Percentiles rank a stretch among this genome's conserved stretches.
Evolutionary conservation across 768 basidiomycete species (phyloP).

Genomic region (Mycena leptocephala): DNA sequence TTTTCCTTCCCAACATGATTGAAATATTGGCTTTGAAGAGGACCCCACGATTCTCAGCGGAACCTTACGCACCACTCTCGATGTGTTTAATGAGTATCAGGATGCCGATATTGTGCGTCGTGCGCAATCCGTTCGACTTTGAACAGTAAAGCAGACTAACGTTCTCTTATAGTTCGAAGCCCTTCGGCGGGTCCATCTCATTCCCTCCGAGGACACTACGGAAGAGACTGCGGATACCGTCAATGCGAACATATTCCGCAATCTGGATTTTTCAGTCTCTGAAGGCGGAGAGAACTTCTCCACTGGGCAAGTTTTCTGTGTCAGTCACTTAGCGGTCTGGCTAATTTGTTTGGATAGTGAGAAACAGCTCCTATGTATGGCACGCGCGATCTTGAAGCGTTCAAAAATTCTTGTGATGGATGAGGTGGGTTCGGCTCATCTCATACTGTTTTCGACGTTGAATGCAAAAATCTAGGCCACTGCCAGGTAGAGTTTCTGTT

Average conservation of each 20-base stretch:
- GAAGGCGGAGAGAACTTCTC: constrained; percentile 95
- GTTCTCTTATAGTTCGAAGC: constrained; percentile 85
- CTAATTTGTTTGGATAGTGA: constrained; percentile 57
- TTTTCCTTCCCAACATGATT: too few relatives aligned
- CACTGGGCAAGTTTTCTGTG: constrained; percentile 69
- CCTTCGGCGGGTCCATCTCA: constrained; percentile 85
- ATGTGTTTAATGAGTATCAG: constrained; percentile 89
- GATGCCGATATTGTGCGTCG: constrained; percentile 82
- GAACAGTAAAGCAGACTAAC: background rate
- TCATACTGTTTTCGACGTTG: too few relatives aligned
- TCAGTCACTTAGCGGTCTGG: too few relatives aligned
- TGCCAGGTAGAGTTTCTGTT: constrained; percentile 77
- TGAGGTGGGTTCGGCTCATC: constrained; percentile 80
- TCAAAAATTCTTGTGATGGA: constrained; percentile 89
- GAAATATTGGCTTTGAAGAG: too few relatives aligned
- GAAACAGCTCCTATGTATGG: constrained; percentile 90
- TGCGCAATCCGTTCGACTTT: too few relatives aligned
- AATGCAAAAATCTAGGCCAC: too few relatives aligned
- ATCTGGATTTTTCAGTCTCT: constrained; percentile 80
- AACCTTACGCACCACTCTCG: constrained; percentile 83
- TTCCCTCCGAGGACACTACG: constrained; percentile 67
- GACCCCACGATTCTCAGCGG: constrained; percentile 93
- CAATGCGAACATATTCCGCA: constrained; percentile 84
- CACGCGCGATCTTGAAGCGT: constrained; percentile 85
- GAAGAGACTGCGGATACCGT: constrained; percentile 64